Evolutionary conservation across 2,329 filamentous ascomycete species (phyloP).

Genomic region (Colletotrichum destructivum): DNA sequence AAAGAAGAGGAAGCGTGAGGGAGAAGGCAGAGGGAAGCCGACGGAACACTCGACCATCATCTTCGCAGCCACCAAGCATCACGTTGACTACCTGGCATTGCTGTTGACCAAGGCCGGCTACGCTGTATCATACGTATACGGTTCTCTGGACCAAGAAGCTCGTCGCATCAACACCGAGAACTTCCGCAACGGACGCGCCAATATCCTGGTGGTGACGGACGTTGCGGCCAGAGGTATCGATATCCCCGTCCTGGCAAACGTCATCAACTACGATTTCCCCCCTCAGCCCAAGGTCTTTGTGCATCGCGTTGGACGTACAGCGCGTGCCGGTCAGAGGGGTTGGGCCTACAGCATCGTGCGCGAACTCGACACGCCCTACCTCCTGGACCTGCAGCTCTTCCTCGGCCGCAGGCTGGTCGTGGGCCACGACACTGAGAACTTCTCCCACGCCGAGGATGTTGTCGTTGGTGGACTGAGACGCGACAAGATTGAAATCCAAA

Average conservation of each 20-base stretch:
- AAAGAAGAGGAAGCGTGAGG: slow-evolving; percentile 82
- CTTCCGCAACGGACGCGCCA: slow-evolving; percentile 86
- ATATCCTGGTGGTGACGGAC: slow-evolving; percentile 96
- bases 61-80: slow-evolving; percentile 95
- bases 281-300: slow-evolving; percentile 97
- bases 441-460: slow-evolving; percentile 86
- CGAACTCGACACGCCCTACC: slow-evolving; percentile 90
- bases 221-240: slow-evolving; percentile 98
- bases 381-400: slow-evolving; percentile 95
- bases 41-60: slow-evolving; percentile 95
- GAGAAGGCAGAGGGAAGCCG: slow-evolving; percentile 76
- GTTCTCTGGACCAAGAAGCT: slow-evolving; percentile 93
- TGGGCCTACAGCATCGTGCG: slow-evolving; percentile 96
- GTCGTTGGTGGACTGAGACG: slow-evolving; percentile 84
- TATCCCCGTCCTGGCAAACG: slow-evolving; percentile 95
- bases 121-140: slow-evolving; percentile 93
- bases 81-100: slow-evolving; percentile 91
- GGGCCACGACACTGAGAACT: slow-evolving; percentile 74
- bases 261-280: slow-evolving; percentile 99
- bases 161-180: slow-evolving; percentile 93
- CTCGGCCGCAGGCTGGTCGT: slow-evolving; percentile 86
- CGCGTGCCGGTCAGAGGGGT: slow-evolving; percentile 90
- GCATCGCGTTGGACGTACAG: slow-evolving; percentile 95
- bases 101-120: slow-evolving; percentile 88
- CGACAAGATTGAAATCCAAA: slow-evolving; percentile 80